Evolutionary conservation across 768 basidiomycete genomes (phyloP), one percentile per base, ranked within the genome.

Genomic region (Jaapia argillacea): DNA sequence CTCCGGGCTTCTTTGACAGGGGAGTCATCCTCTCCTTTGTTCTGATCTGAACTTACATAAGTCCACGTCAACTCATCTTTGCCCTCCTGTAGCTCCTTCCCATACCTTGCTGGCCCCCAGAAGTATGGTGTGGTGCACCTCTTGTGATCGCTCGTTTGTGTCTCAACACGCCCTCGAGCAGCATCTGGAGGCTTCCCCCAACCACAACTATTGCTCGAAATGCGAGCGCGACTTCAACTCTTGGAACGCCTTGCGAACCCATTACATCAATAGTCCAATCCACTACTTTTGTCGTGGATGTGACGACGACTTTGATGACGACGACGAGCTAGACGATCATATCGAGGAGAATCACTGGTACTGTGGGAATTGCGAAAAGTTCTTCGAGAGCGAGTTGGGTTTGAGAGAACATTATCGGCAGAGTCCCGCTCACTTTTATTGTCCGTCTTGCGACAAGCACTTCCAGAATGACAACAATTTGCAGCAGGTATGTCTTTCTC

Each of bases 221-320:
- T 82, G 79, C 48, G 40, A 63, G 0, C 20, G 26, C 6, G 76
- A 79, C 48, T 81, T 80, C 52, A 3, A 50, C 0, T 54, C 70
- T 0, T 48, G 48, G 48, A 2, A 0, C 1, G 68, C 52, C 0
- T 68, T 75, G 45, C 62, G 59, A 44, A 63, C 76, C 44, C 81
- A 83, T 54, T 78, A 57, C 49, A 63, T 71, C 21, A 66, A 77
- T 42, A 76, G 72, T 51, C 58, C 61, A 4, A 21, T 12, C 0
- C 80, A 81, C 42, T 10, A 55, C 31, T 82, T 71, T 46, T 83
- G 81, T 55, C 69, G 71, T 44, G 27, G 50, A 16, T 82, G 81
- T 55, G 43, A 69, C 24, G 44, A 47, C 13, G 69, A 75, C 43
- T 78, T 74, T 45, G 36, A 51, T 3, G 47, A 59, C 40, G 18